These are phyloP conservation scores for Penicillium cataractarum DNA, from an alignment of 495 filamentous ascomycete species.

Conservation along the genomic window DNA sequence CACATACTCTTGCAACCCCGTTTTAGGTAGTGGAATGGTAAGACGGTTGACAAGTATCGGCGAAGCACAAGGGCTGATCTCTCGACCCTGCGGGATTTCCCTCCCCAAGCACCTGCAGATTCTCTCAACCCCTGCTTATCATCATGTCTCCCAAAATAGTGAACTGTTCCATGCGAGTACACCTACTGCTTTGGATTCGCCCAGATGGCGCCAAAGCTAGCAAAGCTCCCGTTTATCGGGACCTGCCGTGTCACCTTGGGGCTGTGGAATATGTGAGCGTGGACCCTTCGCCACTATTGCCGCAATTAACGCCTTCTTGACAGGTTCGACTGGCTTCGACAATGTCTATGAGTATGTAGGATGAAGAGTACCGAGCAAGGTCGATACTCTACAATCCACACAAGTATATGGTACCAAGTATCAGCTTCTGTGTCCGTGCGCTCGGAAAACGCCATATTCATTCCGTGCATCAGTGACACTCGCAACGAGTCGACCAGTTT, in stretches of 20 bases:
- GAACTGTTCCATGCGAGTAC: not conserved
- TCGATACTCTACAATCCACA: too few relatives aligned
- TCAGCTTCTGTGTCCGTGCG: not conserved
- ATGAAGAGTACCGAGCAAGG: not conserved
- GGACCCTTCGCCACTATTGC: not conserved
- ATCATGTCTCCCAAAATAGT: not conserved
- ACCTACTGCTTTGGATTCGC: not conserved
- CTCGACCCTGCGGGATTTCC: not conserved
- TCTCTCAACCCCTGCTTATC: not conserved
- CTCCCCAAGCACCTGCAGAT: not conserved
- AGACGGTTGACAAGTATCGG: not conserved
- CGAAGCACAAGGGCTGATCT: not conserved
- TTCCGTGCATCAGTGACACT: not conserved
- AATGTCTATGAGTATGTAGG: not conserved
- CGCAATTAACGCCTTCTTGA: not conserved
- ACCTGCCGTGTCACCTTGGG: constrained; percentile 1
- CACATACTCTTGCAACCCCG: not conserved
- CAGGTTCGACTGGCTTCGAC: not conserved
- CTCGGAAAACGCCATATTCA: not conserved
- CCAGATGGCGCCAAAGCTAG: not conserved
- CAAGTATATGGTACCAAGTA: not conserved
- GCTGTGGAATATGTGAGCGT: not conserved
- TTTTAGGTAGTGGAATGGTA: not conserved
- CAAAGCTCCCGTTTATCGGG: not conserved
- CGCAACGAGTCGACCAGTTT: not conserved